Base-by-base conservation (phyloP, 2,329 filamentous ascomycete genomes). In the Botryosphaeria dothidea region DNA sequence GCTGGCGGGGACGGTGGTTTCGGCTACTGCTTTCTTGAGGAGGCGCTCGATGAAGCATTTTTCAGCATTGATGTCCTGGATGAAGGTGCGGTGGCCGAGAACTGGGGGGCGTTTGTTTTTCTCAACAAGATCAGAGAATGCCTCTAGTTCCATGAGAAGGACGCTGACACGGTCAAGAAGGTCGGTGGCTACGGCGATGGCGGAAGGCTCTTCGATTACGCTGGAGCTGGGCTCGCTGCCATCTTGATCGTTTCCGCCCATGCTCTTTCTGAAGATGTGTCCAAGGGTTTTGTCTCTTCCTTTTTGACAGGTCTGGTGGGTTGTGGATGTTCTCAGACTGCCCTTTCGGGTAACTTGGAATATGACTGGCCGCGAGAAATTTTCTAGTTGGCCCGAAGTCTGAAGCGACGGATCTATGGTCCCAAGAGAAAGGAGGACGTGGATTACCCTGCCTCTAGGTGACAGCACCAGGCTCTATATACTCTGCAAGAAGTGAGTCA, bases 11-110 rank as follows among this genome's bases (percentile, higher is more conserved):
- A 13, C 4, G 9, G 34, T 41, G 23, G 60, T 56, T 6, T 62
- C 57, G 21, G 52, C 19, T 23, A 25, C 19, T 45, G 61, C 61
- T 25, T 64, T 64, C 15, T 25, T 6, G 31, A 65, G 54, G 5
- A 65, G 46, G 23, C 63, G 63, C 9, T 45, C 54, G 41, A 65
- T 45, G 63, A 65, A 65, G 46, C 63, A 54, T 27, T 65, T 65
- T 15, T 65, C 63, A 15, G 63, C 52, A n/a, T 61, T 60, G 63
- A 61, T 31, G 9, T 65, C 54, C 19, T 51, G 46, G 23, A 61
- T 61, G 25, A 65, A 38, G 6, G 29, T 13, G n/a, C 45, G 31
- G 19, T 52, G 63, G n/a, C 63, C 63, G 5, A 41, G 17, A 19
- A 65, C 21, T 3, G 23, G 25, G 4, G 43, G 45, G 1, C 38